Base-by-base conservation (phyloP, 2,329 filamentous ascomycete genomes). In the Diaporthe amygdali region DNA sequence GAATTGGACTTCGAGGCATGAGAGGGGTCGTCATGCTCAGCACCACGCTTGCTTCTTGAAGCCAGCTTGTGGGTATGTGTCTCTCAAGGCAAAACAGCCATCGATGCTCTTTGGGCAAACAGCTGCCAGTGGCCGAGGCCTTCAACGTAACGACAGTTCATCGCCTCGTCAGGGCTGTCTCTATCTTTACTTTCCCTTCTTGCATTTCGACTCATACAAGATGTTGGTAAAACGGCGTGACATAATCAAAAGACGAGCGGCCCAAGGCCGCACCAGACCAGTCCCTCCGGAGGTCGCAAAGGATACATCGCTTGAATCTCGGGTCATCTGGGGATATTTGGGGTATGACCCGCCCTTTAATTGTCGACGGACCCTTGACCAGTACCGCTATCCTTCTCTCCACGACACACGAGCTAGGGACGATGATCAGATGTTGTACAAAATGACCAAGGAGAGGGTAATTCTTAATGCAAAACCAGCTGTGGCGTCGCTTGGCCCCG, bases 401-500 rank as follows among this genome's bases (percentile, higher is more conserved):
- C 81, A 86, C 9, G 88, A 90, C 49, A 91, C 89, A 0, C 79
- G 86, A 39, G 86, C 87, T 0, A 81, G 89, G 27, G 89, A 91
- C 44, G 87, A 89, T 46, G 89, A 91, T 54, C 89, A 91, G 76
- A 90, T 91, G 86, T 78, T 91, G 7, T 91, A 90, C 76, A 91
- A 91, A 72, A 77, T 90, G 3, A 89, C 87, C 1, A 89, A 88
- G 73, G 81, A 86, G 67, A 52, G 44, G 15, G 34, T 54, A 0
- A 15, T 20, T 20, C 1, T 25, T 5, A 54, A 47, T 9, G 34
- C 27, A 5, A 41, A 22, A 17, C 27, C 46, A 10, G 20, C n/a
- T 0, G 25, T 17, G 7, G 34, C 52, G 22, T 55, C 27, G 2
- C 64, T 49, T 25, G 47, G 54, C 2, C 39, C 46, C 2, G 41